Conservation (phyloP, 2,329 filamentous ascomycete genomes). For the Cytospora schulzeri region DNA sequence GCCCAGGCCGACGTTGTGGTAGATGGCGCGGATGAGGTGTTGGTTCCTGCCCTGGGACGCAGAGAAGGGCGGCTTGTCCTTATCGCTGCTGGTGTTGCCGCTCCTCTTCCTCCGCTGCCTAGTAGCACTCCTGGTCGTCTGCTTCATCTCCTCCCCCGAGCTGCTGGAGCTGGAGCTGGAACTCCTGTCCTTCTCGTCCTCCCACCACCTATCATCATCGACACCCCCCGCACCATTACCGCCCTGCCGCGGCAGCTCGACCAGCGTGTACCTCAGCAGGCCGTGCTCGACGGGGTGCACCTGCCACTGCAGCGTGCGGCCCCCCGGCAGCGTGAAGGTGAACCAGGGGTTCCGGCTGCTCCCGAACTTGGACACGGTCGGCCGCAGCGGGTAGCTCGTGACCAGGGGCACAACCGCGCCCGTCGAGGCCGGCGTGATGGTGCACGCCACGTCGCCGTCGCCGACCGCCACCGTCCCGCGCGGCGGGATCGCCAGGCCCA, state of each 20-base stretch:
- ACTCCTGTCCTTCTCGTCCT: not conserved
- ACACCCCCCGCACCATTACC: no score
- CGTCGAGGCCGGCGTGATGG: slow-evolving; percentile 17
- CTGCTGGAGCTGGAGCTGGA: no score
- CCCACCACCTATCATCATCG: slow-evolving; percentile 12
- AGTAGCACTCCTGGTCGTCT: not conserved
- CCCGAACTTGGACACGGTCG: slow-evolving; percentile 15
- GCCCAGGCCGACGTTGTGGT: slow-evolving; percentile 27
- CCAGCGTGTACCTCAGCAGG: slow-evolving; percentile 25
- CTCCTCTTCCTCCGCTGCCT: no score
- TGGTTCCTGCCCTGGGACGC: slow-evolving; percentile 6
- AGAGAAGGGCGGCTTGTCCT: slow-evolving; percentile 3
- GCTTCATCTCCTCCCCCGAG: not conserved
- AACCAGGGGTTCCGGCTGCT: slow-evolving; percentile 27
- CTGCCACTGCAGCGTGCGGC: slow-evolving; percentile 28
- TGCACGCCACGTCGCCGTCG: slow-evolving; percentile 20
- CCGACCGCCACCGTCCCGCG: not conserved
- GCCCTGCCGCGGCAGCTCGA: slow-evolving; percentile 11
- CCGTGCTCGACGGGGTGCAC: slow-evolving; percentile 27
- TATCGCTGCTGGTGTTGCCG: no score
- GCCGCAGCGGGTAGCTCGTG: slow-evolving; percentile 14
- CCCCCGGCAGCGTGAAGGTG: slow-evolving; percentile 26
- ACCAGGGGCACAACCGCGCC: slow-evolving; percentile 1
- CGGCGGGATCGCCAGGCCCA: slow-evolving; percentile 20
- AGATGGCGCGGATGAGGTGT: slow-evolving; percentile 24